Evolutionary conservation across 164 flowering plant genomes (phyloP).

Genomic region (Piper betle): DNA sequence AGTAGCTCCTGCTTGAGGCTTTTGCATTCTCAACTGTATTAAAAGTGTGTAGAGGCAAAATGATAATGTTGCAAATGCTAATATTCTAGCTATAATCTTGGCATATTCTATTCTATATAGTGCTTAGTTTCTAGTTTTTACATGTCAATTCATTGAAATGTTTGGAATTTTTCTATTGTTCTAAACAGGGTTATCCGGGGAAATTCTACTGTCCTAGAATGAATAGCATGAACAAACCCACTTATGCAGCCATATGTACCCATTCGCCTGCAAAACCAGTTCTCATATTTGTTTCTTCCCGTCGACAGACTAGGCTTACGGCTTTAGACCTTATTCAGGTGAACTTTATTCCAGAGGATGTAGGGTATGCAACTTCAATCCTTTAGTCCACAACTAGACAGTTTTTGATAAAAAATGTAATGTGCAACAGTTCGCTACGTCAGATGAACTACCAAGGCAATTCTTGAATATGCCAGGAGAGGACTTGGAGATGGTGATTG

Average conservation of each 20-base stretch:
- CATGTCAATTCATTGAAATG: not conserved
- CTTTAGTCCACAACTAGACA: not conserved
- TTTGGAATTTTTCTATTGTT: not conserved
- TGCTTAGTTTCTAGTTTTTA: not conserved
- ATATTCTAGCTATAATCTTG: not conserved
- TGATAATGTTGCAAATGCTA: too few relatives aligned
- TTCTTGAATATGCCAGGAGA: constrained; percentile 76
- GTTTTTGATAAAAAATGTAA: not conserved
- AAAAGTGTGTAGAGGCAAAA: too few relatives aligned
- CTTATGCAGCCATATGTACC: constrained; percentile 97
- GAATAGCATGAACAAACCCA: constrained; percentile 98
- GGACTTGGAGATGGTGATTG: constrained; percentile 78
- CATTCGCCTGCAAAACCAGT: constrained; percentile 97
- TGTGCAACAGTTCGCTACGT: constrained; percentile 67
- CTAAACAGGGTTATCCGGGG: constrained; percentile 88
- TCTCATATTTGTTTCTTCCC: constrained; percentile 95
- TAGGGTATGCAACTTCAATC: not conserved
- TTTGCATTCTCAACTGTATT: too few relatives aligned
- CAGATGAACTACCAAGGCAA: constrained; percentile 85
- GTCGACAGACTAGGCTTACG: constrained; percentile 96
- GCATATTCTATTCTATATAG: not conserved
- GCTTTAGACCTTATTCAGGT: constrained; percentile 98
- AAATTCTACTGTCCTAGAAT: constrained; percentile 95
- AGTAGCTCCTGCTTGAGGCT: too few relatives aligned
- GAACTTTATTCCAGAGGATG: constrained; percentile 1